Evolutionary conservation across 169 alveolate genomes (phyloP), one percentile per base, ranked within the genome.

Genomic region (Plasmodium gallinaceum): DNA sequence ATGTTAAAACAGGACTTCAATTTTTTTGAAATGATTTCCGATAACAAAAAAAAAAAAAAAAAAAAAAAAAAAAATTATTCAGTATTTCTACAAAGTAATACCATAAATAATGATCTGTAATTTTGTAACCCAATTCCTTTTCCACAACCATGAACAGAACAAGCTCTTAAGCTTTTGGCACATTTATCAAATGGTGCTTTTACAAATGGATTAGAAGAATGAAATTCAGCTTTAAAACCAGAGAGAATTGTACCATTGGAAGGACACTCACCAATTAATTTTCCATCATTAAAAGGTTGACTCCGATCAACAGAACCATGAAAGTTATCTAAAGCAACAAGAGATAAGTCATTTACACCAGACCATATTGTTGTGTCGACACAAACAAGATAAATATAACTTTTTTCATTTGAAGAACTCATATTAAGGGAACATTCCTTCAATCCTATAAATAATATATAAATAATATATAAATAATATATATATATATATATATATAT

Each of bases 131-230:
- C 91, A 10, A 83, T 62, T 16, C 48, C 72, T 16, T 83, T 70
- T 7, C 91, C 91, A 24, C 48, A 69, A n/a, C 91, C 91, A 62
- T 83, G 80, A 8, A 83, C 85, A 52, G 85, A 83, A 54, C 91
- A 83, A 6, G 74, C 45, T 71, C 54, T 57, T 57, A 83, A 69
- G 20, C 74, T 83, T 58, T 83, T 83, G 16, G 48, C 54, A 57
- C 91, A 83, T 83, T 69, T 83, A 8, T 57, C 72, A 68, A 69
- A 83, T 24, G 85, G 85, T 18, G 86, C 71, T 14, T 22, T 12
- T 46, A 83, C 85, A 43, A 68, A 83, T n/a, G 91, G 91, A 48
- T 60, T 62, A 9, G 91, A 83, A n/a, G 91, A 68, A 57, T 83
- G 72, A 18, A 52, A 45, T 71, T 83, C 91, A 9, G 72, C 91